Base-by-base conservation (phyloP, 1,284 basidiomycete species). In the Trametes polyzona region DNA sequence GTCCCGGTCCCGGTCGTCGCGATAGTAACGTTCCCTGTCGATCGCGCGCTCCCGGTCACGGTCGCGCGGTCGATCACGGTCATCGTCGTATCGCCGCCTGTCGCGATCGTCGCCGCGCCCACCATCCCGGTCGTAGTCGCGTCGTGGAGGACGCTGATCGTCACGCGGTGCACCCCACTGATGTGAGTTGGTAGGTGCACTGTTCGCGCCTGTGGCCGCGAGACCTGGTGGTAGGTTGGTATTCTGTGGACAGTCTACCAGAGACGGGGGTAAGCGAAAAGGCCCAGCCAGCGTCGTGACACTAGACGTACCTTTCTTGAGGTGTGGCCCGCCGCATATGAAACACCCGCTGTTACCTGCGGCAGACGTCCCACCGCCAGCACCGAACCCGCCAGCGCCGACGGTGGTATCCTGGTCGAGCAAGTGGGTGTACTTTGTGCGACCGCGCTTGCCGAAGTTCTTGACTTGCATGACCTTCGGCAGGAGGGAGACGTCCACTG, bases 401-500 rank as follows among this genome's bases (percentile, higher is more conserved):
- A 69, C 74, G 6, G 91, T 92, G 1, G 96, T 99, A 73, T 99
- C 96, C 77, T 99, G 93, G 69, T 96, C 95, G 37, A 94, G 76
- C 64, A 99, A 76, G 76, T 99, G 96, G 17, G 96, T 98, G 69
- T 97, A 99, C 76, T 96, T 96, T 46, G 93, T 95, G 53, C 92
- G 84, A 67, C 92, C 86, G 57, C 91, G 87, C 75, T 95, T 96
- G 47, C 97, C 97, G 72, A 95, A 99, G 77, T 98, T 90, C 73
- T 89, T 89, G 67, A 97, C 95, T 77, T 99, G 97, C 95, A 99
- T 96, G 59, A 98, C 91, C 73, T 92, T 84, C 8, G 97, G 97
- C 37, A 99, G 79, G 61, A 91, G 66, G 7, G 90, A 88, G 39
- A 96, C 86, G 71, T 98, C 95, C 46, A 95, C 72, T 0, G 92